Evolutionary conservation across 2,329 filamentous ascomycete genomes (phyloP).

Genomic region (Penicillium sp.): DNA sequence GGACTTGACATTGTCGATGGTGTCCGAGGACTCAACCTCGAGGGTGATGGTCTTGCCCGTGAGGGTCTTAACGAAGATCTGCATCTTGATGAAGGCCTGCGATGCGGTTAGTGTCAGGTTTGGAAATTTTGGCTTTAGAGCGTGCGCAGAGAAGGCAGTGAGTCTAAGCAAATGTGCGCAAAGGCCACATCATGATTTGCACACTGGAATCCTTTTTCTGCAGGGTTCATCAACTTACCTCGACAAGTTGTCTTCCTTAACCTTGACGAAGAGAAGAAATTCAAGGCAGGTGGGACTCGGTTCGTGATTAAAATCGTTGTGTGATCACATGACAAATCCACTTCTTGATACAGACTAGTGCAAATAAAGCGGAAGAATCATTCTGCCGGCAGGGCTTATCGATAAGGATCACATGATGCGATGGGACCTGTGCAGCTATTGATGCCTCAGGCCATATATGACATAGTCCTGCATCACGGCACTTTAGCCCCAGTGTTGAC

Average conservation of each 20-base stretch:
- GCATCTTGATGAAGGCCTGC: conserved; percentile 51
- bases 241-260: conserved; percentile 64
- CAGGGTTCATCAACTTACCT: conserved; percentile 46
- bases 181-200: conserved; percentile 5
- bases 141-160: background rate
- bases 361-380: background rate
- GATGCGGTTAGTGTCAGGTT: conserved; percentile 18
- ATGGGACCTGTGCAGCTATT: background rate
- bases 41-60: conserved; percentile 99
- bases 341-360: background rate
- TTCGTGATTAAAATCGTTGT: conserved; percentile 41
- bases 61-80: conserved; percentile 64
- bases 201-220: background rate
- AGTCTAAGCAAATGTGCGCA: background rate
- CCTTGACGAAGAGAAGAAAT: conserved; percentile 42
- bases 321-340: conserved; percentile 34
- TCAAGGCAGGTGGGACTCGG: conserved; percentile 25
- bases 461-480: conserved; percentile 10
- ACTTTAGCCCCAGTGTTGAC: conserved; percentile 6
- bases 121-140: background rate
- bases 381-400: background rate
- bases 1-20: conserved; percentile 99
- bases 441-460: conserved; percentile 9
- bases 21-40: conserved; percentile 99
- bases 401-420: background rate